These are phyloP conservation scores for Galerina sulciceps DNA, from an alignment of 768 basidiomycete genomes.

Conservation along the genomic window DNA sequence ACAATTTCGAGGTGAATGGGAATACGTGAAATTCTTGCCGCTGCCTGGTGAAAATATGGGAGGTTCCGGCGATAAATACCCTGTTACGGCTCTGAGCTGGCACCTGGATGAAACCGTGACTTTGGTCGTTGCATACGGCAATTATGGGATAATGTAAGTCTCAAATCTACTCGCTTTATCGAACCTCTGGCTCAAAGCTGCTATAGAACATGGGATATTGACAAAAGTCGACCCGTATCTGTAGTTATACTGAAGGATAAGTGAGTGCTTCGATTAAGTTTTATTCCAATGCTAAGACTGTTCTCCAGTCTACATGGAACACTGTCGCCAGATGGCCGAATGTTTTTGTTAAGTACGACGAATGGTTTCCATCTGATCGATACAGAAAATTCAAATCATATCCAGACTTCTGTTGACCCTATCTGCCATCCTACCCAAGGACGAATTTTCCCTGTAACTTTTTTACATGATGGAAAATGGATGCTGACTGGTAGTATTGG, in stretches of 20 bases:
- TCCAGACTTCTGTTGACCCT: not conserved
- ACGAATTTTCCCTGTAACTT: too few species aligned
- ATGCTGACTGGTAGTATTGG: too few species aligned
- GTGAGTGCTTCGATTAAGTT: not conserved
- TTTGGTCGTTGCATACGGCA: not conserved
- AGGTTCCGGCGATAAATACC: too few species aligned
- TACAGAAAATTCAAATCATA: not conserved
- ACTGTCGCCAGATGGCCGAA: not conserved
- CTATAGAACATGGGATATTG: not conserved
- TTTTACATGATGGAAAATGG: too few species aligned
- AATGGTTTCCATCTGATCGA: too few species aligned
- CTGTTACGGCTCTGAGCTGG: too few species aligned
- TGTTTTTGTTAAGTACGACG: not conserved
- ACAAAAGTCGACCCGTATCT: not conserved
- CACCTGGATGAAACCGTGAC: not conserved
- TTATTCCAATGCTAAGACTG: not conserved
- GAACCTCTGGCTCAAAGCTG: not conserved
- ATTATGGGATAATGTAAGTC: not conserved
- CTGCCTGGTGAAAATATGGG: too few species aligned
- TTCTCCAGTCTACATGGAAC: not conserved
- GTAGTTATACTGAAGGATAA: not conserved
- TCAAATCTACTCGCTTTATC: not conserved
- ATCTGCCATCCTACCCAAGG: not conserved
- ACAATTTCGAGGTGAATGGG: not conserved
- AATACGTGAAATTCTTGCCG: not conserved